A percentile compares a stretch with the other conserved stretches of the same genome.
Conservation (phyloP, 208 protist genomes). For the Leptomonas seymouri region DNA sequence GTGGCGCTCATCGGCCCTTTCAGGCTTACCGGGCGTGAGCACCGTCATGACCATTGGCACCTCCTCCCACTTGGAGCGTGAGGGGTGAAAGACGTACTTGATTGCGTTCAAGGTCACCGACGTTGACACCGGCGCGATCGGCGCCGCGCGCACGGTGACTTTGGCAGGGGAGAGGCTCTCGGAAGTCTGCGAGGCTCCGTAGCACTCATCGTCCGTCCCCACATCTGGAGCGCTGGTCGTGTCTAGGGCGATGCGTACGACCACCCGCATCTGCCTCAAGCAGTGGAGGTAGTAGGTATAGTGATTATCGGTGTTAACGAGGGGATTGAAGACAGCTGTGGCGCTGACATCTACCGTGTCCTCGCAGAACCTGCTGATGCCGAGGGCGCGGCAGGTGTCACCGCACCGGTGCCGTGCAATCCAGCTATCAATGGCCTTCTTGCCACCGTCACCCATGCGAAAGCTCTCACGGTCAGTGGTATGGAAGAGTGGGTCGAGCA, state of each 20-base stretch:
- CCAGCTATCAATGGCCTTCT: conserved; percentile 52
- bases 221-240: not conserved
- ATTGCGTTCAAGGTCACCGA: conserved; percentile 26
- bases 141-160: not conserved
- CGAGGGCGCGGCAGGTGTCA: conserved; percentile 45
- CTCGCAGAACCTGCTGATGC: conserved; percentile 16
- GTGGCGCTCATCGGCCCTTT: conserved; percentile 37
- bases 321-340: conserved; percentile 20
- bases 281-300: conserved; percentile 30
- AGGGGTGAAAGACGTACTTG: conserved; percentile 33
- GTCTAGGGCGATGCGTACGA: conserved; percentile 15
- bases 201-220: not conserved
- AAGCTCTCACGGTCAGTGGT: conserved; percentile 53
- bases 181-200: conserved; percentile 6
- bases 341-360: conserved; percentile 5
- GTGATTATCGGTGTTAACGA: conserved; percentile 23
- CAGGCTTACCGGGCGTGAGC: conserved; percentile 6
- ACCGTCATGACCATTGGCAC: conserved; percentile 24
- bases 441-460: conserved; percentile 60
- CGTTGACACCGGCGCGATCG: not conserved
- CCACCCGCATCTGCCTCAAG: conserved; percentile 24
- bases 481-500: conserved; percentile 70
- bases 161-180: not conserved
- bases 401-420: conserved; percentile 53
- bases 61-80: conserved; percentile 21